These are phyloP conservation scores for Trichoderma simmonsii DNA, from an alignment of 2,329 filamentous ascomycete genomes.

Conservation along the genomic window DNA sequence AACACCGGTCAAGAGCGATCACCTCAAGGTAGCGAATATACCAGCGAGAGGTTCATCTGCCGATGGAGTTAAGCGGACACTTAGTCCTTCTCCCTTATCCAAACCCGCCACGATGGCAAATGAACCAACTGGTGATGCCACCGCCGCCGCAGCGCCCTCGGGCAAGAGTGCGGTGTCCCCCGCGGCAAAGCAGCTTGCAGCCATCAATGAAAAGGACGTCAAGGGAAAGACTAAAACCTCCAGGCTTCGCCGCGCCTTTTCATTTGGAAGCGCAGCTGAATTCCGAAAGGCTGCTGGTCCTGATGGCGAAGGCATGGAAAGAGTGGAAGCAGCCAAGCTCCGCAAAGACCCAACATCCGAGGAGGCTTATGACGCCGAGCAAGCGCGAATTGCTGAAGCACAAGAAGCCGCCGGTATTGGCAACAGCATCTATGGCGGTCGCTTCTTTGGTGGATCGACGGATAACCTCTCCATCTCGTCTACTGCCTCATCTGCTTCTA, in stretches of 20 bases:
- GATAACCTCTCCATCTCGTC: slow-evolving; percentile 93
- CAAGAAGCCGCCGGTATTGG: slow-evolving; percentile 92
- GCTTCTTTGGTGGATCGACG: slow-evolving; percentile 84
- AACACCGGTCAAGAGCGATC: slow-evolving; percentile 48
- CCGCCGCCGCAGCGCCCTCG: slow-evolving; percentile 31
- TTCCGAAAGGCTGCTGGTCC: slow-evolving; percentile 71
- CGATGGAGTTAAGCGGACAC: slow-evolving; percentile 63
- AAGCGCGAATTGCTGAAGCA: slow-evolving; percentile 84
- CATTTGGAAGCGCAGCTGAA: slow-evolving; percentile 93
- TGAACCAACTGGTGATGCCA: slow-evolving; percentile 44
- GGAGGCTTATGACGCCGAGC: slow-evolving; percentile 78
- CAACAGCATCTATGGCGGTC: slow-evolving; percentile 87
- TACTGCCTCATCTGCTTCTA: slow-evolving; percentile 82
- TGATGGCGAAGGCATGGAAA: slow-evolving; percentile 44
- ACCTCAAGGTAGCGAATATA: slow-evolving; percentile 54
- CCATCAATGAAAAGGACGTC: slow-evolving; percentile 78
- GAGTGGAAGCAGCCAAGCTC: slow-evolving; percentile 48
- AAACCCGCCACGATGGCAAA: slow-evolving; percentile 63
- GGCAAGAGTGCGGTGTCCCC: slow-evolving; percentile 54
- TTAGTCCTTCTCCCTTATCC: slow-evolving; percentile 70
- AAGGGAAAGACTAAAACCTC: slow-evolving; percentile 82
- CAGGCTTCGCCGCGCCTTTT: slow-evolving; percentile 84
- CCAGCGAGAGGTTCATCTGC: slow-evolving; percentile 61
- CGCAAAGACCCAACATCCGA: slow-evolving; percentile 61
- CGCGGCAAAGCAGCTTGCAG: slow-evolving; percentile 79